Evolutionary conservation across 108 stramenopile species (phyloP), one percentile per base, ranked within the genome.

Genomic region (Chaetoceros muelleri): DNA sequence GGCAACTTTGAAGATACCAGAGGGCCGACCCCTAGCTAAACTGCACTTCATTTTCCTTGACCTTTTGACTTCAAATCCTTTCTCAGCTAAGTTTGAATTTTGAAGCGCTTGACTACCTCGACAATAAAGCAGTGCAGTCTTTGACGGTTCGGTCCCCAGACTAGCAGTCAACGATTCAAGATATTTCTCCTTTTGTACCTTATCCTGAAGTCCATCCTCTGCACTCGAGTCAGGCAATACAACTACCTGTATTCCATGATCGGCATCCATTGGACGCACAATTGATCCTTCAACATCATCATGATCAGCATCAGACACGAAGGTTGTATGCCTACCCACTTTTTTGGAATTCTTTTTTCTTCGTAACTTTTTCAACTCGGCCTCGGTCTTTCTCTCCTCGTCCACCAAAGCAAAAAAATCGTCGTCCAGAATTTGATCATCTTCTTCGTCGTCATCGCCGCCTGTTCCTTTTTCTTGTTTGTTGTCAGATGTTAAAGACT

Each of bases 281-380:
- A 49, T 16, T 7, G 13, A 7, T 18, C 48, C 48, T 7, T 16
- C 23, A 21, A n/a, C 22, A 21, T 21, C 18, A 16, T 5, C 13
- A n/a, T 49, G 13, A 13, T 19, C 53, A 13, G 22, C 53, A 13
- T 54, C 53, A 18, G 53, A 54, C 24, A 54, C 53, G 25, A 54
- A 54, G 53, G 53, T 54, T 13, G 53, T 54, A 29, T 54, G 53
- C 25, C 53, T 26, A 19, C 53, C 53, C 16, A 28, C 17, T 29
- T 28, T 30, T 29, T 54, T 22, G 5, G 16, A 18, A 16, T 17
- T 25, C 25, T 7, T 22, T 18, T 27, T 54, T 29, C 26, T 54
- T 25, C 17, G 3, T 30, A 16, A 2, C 53, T 54, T 54, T 54
- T 54, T 17, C 28, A 54, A 2, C 3, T 22, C 5, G 19, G 21